These are phyloP conservation scores for Hanseniaspora osmophila DNA, from an alignment of 805 yeast species.

Conservation along the genomic window DNA sequence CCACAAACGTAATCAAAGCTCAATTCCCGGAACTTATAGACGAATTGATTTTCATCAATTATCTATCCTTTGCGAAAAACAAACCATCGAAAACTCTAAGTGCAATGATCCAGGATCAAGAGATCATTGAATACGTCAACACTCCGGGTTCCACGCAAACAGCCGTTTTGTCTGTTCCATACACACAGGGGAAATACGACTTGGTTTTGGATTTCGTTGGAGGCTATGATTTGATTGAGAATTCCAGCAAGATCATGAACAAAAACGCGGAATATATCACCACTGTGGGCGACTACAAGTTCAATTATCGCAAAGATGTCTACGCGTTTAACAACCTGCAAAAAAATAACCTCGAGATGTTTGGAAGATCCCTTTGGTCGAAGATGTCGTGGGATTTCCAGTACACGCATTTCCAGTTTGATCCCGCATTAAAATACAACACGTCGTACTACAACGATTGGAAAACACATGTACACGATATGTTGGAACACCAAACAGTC, in stretches of 20 bases:
- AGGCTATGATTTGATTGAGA: constrained; percentile 37
- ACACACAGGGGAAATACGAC: constrained; percentile 38
- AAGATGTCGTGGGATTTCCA: constrained; percentile 24
- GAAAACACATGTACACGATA: constrained; percentile 28
- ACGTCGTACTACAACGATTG: constrained; percentile 22
- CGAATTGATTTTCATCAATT: constrained; percentile 25
- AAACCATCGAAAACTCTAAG: constrained; percentile 20
- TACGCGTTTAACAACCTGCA: constrained; percentile 24
- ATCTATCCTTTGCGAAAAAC: constrained; percentile 5
- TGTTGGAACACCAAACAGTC: constrained; percentile 34
- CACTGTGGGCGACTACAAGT: constrained; percentile 47
- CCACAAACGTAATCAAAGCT: constrained; percentile 28
- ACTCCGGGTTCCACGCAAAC: constrained; percentile 16
- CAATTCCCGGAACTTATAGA: constrained; percentile 27
- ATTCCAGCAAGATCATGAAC: constrained; percentile 30
- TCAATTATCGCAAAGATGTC: constrained; percentile 25
- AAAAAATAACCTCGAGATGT: constrained; percentile 13
- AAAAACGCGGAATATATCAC: constrained; percentile 41
- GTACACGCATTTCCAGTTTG: constrained; percentile 24
- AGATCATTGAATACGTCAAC: constrained; percentile 19
- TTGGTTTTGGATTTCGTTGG: constrained; percentile 62
- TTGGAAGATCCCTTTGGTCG: constrained; percentile 10
- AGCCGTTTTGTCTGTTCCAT: constrained; percentile 13
- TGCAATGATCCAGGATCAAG: constrained; percentile 21
- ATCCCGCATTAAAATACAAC: constrained; percentile 16